phyloP scores from a whole-genome alignment of 2,329 filamentous ascomycete species.

The Aspergillus brasiliensis region DNA sequence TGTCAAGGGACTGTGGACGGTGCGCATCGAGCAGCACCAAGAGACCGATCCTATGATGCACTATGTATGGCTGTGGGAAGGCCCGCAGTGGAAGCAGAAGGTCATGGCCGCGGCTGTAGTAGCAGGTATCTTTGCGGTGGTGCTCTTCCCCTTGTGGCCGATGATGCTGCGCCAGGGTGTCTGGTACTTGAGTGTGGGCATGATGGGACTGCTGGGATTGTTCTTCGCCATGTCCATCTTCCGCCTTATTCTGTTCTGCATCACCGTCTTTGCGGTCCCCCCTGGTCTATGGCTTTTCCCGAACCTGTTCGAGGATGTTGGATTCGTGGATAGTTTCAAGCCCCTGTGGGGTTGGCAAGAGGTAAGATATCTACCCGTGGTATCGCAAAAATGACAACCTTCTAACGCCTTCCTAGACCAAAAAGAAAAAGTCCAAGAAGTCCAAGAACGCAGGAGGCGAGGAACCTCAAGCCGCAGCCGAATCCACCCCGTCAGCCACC shows the following conservation, averaged over 20 bases:
- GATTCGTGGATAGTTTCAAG: slow-evolving; percentile 95
- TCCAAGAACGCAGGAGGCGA: slow-evolving; percentile 28
- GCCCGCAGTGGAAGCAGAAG: slow-evolving; percentile 90
- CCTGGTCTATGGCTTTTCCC: slow-evolving; percentile 98
- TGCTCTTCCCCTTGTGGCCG: slow-evolving; percentile 96
- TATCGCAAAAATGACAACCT: not conserved
- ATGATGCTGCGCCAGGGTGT: slow-evolving; percentile 87
- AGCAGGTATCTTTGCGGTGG: slow-evolving; percentile 78
- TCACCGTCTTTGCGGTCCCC: slow-evolving; percentile 81
- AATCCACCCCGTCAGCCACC: slow-evolving; percentile 30
- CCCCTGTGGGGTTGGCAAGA: slow-evolving; percentile 99
- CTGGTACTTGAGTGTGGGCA: slow-evolving; percentile 95
- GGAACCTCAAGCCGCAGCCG: slow-evolving; percentile 13
- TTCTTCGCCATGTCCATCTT: slow-evolving; percentile 99
- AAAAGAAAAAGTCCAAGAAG: slow-evolving; percentile 43
- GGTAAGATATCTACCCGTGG: slow-evolving; percentile 53
- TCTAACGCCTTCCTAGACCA: slow-evolving; percentile 29
- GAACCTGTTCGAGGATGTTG: slow-evolving; percentile 97
- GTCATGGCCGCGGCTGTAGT: slow-evolving; percentile 85
- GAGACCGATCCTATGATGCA: slow-evolving; percentile 70
- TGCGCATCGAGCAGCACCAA: slow-evolving; percentile 94
- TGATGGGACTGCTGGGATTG: slow-evolving; percentile 82
- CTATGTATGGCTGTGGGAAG: slow-evolving; percentile 96
- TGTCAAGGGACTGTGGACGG: slow-evolving; percentile 93
- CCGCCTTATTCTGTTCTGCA: slow-evolving; percentile 87